These are phyloP conservation scores for Tulasnella sp. DNA, from an alignment of 768 basidiomycete genomes.

Conservation along the genomic window DNA sequence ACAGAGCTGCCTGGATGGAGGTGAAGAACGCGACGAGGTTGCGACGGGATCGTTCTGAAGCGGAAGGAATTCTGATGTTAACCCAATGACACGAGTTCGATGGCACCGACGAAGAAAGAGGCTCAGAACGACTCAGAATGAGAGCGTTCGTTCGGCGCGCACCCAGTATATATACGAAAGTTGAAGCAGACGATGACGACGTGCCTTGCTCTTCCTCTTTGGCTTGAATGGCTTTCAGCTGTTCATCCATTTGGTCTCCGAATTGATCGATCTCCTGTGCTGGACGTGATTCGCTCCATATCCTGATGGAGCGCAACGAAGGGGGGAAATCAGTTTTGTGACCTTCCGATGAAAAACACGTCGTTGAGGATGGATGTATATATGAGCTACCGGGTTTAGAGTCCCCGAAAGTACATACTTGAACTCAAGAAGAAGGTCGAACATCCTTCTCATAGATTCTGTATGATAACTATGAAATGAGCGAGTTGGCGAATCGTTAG, in stretches of 20 bases:
- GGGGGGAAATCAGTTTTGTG: too few relatives aligned
- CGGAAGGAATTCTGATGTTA: too few relatives aligned
- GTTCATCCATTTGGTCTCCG: slow-evolving; percentile 3
- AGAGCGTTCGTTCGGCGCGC: too few relatives aligned
- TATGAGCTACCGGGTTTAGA: too few relatives aligned
- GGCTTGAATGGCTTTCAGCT: slow-evolving; percentile 3
- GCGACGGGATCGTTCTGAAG: slow-evolving; percentile 5
- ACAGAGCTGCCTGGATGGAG: slow-evolving; percentile 2
- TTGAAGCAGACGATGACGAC: not conserved
- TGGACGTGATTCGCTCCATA: slow-evolving; percentile 7
- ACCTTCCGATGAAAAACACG: too few relatives aligned
- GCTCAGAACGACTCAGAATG: too few relatives aligned
- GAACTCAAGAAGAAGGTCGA: slow-evolving; percentile 6
- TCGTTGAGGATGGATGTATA: not conserved
- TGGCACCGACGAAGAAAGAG: too few relatives aligned
- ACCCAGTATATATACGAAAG: too few relatives aligned
- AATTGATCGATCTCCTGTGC: not conserved
- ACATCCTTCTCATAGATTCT: slow-evolving; percentile 1
- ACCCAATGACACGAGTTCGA: too few relatives aligned
- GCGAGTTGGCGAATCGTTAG: not conserved
- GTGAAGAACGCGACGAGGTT: slow-evolving; percentile 7
- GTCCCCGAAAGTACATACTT: not conserved
- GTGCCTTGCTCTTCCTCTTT: slow-evolving; percentile 13
- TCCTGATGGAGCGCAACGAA: not conserved
- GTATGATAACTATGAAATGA: not conserved